Base-by-base conservation (phyloP, 257 asterid species). In the Verbena officinalis region DNA sequence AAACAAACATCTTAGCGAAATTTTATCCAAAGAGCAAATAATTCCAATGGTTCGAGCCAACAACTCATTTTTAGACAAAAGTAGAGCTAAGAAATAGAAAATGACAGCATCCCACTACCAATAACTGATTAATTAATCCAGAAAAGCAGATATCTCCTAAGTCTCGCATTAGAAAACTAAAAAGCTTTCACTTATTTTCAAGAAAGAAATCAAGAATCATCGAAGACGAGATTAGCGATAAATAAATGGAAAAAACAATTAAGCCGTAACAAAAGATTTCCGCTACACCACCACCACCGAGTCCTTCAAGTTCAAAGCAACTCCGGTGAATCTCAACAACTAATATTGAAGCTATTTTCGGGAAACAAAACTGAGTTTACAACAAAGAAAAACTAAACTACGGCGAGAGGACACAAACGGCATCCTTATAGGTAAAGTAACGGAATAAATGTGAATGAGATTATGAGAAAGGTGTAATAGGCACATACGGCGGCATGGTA, bases 401-500 rank as follows among this genome's bases (percentile, higher is more conserved):
- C 67, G 55, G 38, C 60, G 78, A 65, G 20, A 68, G 33, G 8
- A 19, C 20, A 56, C 75, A 16, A 4, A 80, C 80, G 17, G 88
- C 27, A 13, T 75, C 85, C 45, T 78, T 70, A 27, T 27, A 27
- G 33, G 33, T 2, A 69, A 85, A 86, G 7, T 11, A 33, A 64
- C 0, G 39, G 3, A 57, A 19, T 4, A 16, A 8, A 40, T 34
- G 9, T 51, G 48, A 33, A 53, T 17, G 67, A 76, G 79, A 59
- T n/a, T n/a, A n/a, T n/a, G n/a, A n/a, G n/a, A 31, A 82, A 27
- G 55, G 24, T 31, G 61, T 4, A 82, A 36, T 50, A 15, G 22
- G 61, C 2, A 70, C 86, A 3, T 56, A 90, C 97, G 17, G 95
- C 55, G 12, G 72, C 90, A 42, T 87, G 97, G 59, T 75, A 90